These are phyloP conservation scores for Fraxinus anomala DNA, from an alignment of 257 asterid genomes.

Conservation along the genomic window DNA sequence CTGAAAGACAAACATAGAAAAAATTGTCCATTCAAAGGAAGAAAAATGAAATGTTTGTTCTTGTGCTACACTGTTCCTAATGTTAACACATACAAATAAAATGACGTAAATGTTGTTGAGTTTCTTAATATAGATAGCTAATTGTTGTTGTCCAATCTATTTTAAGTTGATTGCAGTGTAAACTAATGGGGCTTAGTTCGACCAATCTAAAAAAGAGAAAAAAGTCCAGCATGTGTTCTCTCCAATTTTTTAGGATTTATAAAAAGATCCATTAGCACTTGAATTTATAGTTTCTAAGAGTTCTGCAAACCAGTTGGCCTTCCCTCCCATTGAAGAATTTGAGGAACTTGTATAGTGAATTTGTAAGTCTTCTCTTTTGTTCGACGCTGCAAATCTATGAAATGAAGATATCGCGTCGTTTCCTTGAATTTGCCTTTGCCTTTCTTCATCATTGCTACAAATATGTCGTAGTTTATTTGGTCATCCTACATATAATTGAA, in stretches of 20 bases:
- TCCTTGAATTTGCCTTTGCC: constrained; percentile 28
- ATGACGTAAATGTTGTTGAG: background rate
- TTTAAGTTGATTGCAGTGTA: constrained; percentile 18
- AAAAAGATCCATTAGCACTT: background rate
- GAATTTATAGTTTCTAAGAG: background rate
- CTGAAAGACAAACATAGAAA: background rate
- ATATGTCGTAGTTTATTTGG: constrained; percentile 28
- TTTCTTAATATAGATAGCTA: constrained; percentile 23
- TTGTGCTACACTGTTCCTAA: background rate
- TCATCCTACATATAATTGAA: constrained; percentile 26
- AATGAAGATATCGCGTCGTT: constrained; percentile 20
- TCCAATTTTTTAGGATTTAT: too few relatives aligned
- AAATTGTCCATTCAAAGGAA: background rate
- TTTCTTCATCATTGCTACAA: constrained; percentile 31
- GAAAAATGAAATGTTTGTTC: background rate
- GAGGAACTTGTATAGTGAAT: background rate
- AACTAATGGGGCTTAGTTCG: constrained; percentile 11
- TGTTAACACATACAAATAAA: constrained; percentile 1
- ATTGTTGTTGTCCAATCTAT: background rate
- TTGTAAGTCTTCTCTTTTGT: background rate
- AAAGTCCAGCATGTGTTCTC: too few relatives aligned
- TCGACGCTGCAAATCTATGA: background rate
- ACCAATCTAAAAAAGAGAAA: background rate
- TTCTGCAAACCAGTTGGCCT: background rate
- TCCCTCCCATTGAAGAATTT: background rate